These are phyloP conservation scores for Straminergon stramineum DNA, from an alignment of 225 moss, liverwort and hornwort species.

Conservation along the genomic window DNA sequence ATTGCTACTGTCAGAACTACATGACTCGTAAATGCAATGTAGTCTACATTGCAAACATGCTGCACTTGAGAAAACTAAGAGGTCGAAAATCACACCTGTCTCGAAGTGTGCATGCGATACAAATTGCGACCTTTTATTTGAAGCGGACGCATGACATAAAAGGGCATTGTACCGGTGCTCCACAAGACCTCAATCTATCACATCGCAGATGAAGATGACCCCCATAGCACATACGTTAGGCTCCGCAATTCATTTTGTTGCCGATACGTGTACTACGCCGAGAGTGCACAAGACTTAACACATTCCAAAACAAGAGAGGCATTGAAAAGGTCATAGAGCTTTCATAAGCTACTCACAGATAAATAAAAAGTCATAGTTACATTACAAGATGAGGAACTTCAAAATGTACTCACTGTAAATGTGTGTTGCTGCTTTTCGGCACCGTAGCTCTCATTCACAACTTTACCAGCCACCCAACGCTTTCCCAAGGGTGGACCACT, in stretches of 20 bases:
- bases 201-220: neutral
- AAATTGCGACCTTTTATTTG: slow-evolving; percentile 81
- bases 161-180: slow-evolving; percentile 48
- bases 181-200: slow-evolving; percentile 77
- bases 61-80: neutral
- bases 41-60: neutral
- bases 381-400: neutral
- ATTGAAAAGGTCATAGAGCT: neutral
- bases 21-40: neutral
- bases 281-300: neutral
- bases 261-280: neutral
- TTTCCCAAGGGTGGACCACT: slow-evolving; percentile 11
- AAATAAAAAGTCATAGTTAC: neutral
- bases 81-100: slow-evolving; percentile 45
- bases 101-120: slow-evolving; percentile 37
- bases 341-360: neutral
- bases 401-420: slow-evolving; percentile 53
- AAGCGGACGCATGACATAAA: slow-evolving; percentile 52
- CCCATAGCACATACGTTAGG: neutral
- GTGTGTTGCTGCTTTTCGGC: slow-evolving; percentile 70
- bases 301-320: neutral
- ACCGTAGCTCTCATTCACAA: slow-evolving; percentile 87
- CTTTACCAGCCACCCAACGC: slow-evolving; percentile 65
- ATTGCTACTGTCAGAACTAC: neutral
- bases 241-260: neutral